These are phyloP conservation scores for Neopestalotiopsis sp. DNA, from an alignment of 2,329 filamentous ascomycete species.

Conservation along the genomic window DNA sequence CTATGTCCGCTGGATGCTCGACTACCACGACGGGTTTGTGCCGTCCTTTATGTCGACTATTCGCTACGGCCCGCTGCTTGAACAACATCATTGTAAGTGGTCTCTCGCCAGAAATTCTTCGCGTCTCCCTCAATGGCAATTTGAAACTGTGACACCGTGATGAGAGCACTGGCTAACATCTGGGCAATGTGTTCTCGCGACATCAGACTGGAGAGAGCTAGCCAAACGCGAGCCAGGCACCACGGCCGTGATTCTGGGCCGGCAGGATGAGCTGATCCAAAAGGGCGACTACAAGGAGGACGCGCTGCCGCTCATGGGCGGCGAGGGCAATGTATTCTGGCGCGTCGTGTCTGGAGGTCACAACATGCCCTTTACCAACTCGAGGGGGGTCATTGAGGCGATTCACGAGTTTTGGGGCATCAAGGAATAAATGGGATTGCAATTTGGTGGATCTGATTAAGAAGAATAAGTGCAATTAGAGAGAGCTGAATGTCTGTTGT, in stretches of 20 bases:
- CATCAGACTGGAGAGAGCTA: slow-evolving; percentile 49
- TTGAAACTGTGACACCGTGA: no score
- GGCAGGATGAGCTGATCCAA: slow-evolving; percentile 57
- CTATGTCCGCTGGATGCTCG: slow-evolving; percentile 64
- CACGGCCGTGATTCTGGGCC: slow-evolving; percentile 57
- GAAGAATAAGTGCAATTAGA: no score
- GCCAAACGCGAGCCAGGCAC: slow-evolving; percentile 46
- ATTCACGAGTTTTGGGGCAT: slow-evolving; percentile 55
- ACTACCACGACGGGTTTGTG: slow-evolving; percentile 62
- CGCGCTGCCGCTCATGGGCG: slow-evolving; percentile 56
- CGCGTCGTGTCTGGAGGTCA: slow-evolving; percentile 59
- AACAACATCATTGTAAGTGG: slow-evolving; percentile 42
- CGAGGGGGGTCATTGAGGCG: slow-evolving; percentile 46
- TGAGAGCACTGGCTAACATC: neutral
- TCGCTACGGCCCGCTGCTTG: slow-evolving; percentile 57
- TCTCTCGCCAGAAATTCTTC: neutral
- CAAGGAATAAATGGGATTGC: neutral
- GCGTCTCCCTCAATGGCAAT: no score
- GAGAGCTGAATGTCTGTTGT: no score
- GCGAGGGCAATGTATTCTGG: slow-evolving; percentile 54
- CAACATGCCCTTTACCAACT: slow-evolving; percentile 67
- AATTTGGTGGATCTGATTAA: no score
- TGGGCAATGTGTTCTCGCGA: slow-evolving; percentile 28
- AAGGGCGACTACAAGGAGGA: slow-evolving; percentile 53
- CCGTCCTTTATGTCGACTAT: slow-evolving; percentile 64